Conservation (phyloP, 2,329 filamentous ascomycete species). For the Biscogniauxia mediterranea region DNA sequence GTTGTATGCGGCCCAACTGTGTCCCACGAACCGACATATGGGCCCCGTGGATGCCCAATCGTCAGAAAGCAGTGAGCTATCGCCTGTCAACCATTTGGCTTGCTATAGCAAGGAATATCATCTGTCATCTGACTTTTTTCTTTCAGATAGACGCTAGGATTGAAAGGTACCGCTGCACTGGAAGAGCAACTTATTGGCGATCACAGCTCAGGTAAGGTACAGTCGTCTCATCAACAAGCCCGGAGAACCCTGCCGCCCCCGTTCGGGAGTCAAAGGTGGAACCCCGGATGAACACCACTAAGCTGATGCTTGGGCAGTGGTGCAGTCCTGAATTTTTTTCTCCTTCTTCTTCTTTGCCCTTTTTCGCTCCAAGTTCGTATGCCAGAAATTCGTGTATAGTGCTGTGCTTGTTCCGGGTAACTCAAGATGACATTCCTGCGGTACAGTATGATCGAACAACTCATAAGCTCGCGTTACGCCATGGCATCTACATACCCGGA, state of each 20-base stretch:
- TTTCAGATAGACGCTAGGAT: constrained; percentile 15
- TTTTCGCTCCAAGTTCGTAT: not conserved
- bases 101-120: constrained; percentile 9
- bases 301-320: constrained; percentile 20
- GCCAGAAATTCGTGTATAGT: constrained; percentile 22
- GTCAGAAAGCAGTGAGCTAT: constrained; percentile 14
- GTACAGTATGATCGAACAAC: constrained; percentile 10
- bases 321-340: constrained; percentile 12
- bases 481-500: constrained; percentile 13
- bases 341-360: not conserved
- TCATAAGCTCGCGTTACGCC: constrained; percentile 13
- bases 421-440: constrained; percentile 11
- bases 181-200: constrained; percentile 23
- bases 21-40: constrained; percentile 30
- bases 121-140: constrained; percentile 8
- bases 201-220: not conserved
- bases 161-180: constrained; percentile 16
- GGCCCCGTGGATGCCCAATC: constrained; percentile 28
- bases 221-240: constrained; percentile 3
- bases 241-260: constrained; percentile 14
- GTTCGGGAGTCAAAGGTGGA: constrained; percentile 19
- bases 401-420: constrained; percentile 15
- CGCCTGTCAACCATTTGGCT: constrained; percentile 10
- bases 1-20: constrained; percentile 31
- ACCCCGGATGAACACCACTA: constrained; percentile 21